phyloP scores from a whole-genome alignment of 306 rosid genomes.

The Begonia masoniana region DNA sequence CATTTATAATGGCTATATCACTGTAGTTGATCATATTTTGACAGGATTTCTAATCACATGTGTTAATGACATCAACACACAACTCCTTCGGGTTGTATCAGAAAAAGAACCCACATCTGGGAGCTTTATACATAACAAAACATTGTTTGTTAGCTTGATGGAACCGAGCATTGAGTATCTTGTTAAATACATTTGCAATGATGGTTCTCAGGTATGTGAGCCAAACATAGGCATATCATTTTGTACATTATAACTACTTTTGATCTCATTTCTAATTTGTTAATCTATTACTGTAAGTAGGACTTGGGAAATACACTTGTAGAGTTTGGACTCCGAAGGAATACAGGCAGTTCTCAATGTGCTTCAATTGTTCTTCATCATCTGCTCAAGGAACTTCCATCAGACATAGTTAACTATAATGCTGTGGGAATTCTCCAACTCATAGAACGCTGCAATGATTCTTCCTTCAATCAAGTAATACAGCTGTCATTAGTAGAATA shows the following conservation, averaged over 20 bases:
- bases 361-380: slow-evolving; percentile 73
- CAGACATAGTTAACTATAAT: slow-evolving; percentile 42
- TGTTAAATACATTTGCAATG: slow-evolving; percentile 53
- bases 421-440: slow-evolving; percentile 53
- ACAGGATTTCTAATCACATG: slow-evolving; percentile 68
- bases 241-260: background rate
- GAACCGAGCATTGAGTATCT: slow-evolving; percentile 86
- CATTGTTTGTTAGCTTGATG: slow-evolving; percentile 42
- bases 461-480: slow-evolving; percentile 66
- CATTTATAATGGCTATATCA: no score
- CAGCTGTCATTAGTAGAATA: slow-evolving; percentile 4
- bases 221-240: background rate
- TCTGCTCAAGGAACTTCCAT: slow-evolving; percentile 77
- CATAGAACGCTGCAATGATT: slow-evolving; percentile 60
- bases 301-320: slow-evolving; percentile 34
- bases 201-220: slow-evolving; percentile 54
- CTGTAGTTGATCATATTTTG: slow-evolving; percentile 7
- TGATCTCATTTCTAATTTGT: background rate
- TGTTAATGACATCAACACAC: slow-evolving; percentile 48
- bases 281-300: slow-evolving; percentile 25
- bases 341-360: slow-evolving; percentile 45
- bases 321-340: slow-evolving; percentile 59
- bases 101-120: slow-evolving; percentile 26
- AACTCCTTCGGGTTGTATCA: slow-evolving; percentile 31
- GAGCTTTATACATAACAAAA: slow-evolving; percentile 24